Evolutionary conservation across 2,329 filamentous ascomycete species (phyloP), one percentile per base, ranked within the genome.

Genomic region (Fusarium ramigenum): DNA sequence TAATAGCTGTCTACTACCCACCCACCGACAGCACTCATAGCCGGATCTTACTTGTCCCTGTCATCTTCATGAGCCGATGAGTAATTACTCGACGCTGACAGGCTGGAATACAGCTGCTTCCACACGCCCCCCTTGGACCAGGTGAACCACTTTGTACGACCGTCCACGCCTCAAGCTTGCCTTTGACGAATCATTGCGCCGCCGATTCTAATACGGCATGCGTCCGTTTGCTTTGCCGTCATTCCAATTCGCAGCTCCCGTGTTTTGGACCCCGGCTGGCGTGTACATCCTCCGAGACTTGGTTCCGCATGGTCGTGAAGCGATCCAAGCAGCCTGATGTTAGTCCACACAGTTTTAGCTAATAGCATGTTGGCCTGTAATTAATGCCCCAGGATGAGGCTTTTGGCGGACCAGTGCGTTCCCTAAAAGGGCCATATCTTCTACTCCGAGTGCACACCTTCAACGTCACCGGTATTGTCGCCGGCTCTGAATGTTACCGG

Each of bases 31-130:
- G 46, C 68, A 60, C 47, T 54, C 66, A 42, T 42, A 58, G 60
- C 63, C 63, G 47, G 59, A 53, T 74, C 58, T 66, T 58, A 59
- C 69, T 69, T 75, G 76, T 71, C 66, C 70, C 68, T 77, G 72
- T 63, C 60, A 32, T 49, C 60, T 42, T 67, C 63, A 60, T 54
- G 54, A 70, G 50, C 61, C 70, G 80, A 80, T 81, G 80, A 82
- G 79, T 82, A 82, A 82, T 82, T 79, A 57, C 77, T 75, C 57
- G 49, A 75, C 76, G 78, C 76, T 81, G 74, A 82, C 76, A 82
- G 80, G 80, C 73, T 77, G 63, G 46, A 61, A 69, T 72, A 75
- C 73, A 61, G 37, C 65, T 63, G 63, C 61, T 70, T 61, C 47
- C 60, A 63, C 77, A 77, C 76, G 61, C 73, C 67, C 75, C 65